A percentile compares a stretch with the other conserved stretches of the same genome.
These are phyloP conservation scores for Suhomyces chickasaworum DNA, from an alignment of 1,139 yeast species.

Conservation along the genomic window DNA sequence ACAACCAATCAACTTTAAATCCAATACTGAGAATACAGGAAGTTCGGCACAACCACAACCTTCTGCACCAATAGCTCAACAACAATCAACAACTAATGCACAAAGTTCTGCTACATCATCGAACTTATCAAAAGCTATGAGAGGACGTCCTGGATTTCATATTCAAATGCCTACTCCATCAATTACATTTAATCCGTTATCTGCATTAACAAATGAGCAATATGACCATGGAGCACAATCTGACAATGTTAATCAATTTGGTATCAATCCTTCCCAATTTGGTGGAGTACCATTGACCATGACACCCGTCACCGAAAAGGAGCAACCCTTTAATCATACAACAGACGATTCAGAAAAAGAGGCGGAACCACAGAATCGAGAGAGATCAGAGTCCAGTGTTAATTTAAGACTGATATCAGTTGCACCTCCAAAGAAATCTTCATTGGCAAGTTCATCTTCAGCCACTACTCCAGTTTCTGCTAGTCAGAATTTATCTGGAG, in stretches of 20 bases:
- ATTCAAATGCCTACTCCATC: constrained; percentile 55
- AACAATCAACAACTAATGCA: constrained; percentile 3
- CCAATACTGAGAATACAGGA: constrained; percentile 11
- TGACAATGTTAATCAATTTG: constrained; percentile 63
- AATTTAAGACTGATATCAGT: constrained; percentile 10
- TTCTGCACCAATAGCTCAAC: background rate
- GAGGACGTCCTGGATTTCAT: constrained; percentile 43
- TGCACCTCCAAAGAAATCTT: constrained; percentile 9
- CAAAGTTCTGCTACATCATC: constrained; percentile 6
- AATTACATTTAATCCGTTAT: constrained; percentile 32
- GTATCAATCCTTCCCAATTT: constrained; percentile 57
- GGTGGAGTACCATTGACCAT: constrained; percentile 58
- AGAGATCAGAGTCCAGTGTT: constrained; percentile 22
- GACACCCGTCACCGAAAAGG: constrained; percentile 78
- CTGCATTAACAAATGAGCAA: constrained; percentile 41
- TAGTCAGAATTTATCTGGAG: constrained; percentile 12
- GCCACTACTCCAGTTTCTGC: constrained; percentile 7
- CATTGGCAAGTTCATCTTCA: constrained; percentile 15
- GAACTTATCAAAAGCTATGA: constrained; percentile 20
- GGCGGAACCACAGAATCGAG: constrained; percentile 17
- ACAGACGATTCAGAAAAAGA: constrained; percentile 19
- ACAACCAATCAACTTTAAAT: constrained; percentile 61
- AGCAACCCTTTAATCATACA: constrained; percentile 18
- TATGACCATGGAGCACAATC: constrained; percentile 21
- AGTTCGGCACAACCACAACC: constrained; percentile 1